Conservation (phyloP, 768 basidiomycete genomes). For the Hericium erinaceus region DNA sequence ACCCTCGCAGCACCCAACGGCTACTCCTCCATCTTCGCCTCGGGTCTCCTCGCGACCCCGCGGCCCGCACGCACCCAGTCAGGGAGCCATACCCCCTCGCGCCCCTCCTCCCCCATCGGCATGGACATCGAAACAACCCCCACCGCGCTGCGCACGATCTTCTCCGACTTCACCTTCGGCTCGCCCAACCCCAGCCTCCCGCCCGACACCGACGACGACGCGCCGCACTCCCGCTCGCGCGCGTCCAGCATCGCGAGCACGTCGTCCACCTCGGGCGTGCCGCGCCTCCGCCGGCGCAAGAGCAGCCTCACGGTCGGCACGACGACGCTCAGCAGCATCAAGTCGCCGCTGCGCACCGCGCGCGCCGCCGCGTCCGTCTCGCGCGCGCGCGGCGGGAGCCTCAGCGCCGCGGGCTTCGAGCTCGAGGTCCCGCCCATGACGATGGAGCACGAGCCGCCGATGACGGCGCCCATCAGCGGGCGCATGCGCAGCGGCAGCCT, state of each 20-base stretch:
- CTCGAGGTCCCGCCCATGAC: neutral
- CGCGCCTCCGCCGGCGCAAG: constrained; percentile 49
- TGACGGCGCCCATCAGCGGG: neutral
- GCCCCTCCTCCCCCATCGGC: constrained; percentile 17
- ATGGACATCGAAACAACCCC: constrained; percentile 24
- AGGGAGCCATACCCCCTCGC: constrained; percentile 15
- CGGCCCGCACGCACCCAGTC: constrained; percentile 8
- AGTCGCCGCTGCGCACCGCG: constrained; percentile 44
- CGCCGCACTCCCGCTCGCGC: constrained; percentile 20
- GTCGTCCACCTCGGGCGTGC: constrained; percentile 14
- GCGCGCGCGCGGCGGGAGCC: constrained; percentile 10
- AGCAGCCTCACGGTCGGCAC: constrained; percentile 49
- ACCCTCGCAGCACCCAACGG: neutral
- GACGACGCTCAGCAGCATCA: constrained; percentile 49
- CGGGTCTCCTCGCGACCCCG: constrained; percentile 53
- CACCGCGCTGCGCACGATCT: constrained; percentile 25
- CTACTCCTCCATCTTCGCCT: constrained; percentile 65
- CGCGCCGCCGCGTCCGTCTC: constrained; percentile 26
- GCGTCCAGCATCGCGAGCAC: constrained; percentile 16
- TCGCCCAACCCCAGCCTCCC: constrained; percentile 11
- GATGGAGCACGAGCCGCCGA: neutral
- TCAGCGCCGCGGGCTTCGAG: neutral
- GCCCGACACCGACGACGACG: constrained; percentile 18
- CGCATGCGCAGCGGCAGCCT: constrained; percentile 10
- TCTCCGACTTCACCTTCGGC: constrained; percentile 21